Conservation (phyloP, 306 rosid genomes). For the Cercis canadensis region DNA sequence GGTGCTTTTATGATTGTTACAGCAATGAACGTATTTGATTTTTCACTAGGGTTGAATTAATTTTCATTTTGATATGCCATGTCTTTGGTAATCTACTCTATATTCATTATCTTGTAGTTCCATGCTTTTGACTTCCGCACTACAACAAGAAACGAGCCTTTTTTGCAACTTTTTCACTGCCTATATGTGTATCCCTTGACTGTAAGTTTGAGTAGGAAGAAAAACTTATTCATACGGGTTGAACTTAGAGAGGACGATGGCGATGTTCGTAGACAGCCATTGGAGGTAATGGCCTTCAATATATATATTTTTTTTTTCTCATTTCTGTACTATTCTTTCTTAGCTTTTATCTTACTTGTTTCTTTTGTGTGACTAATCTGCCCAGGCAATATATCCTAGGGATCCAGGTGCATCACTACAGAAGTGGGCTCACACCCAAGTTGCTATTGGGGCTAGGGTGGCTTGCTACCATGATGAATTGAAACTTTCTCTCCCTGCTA, state of each 20-base stretch:
- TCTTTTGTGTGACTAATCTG: conserved; percentile 42
- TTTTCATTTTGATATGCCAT: conserved; percentile 34
- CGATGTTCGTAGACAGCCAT: conserved; percentile 85
- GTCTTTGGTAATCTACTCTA: conserved; percentile 33
- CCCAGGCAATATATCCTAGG: conserved; percentile 84
- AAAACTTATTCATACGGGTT: conserved; percentile 84
- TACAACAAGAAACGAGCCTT: conserved; percentile 94
- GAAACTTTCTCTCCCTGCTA: conserved; percentile 95
- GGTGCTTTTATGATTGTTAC: background rate
- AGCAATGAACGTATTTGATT: too few species aligned
- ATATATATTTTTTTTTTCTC: background rate
- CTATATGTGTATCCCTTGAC: conserved; percentile 92
- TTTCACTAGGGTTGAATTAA: conserved; percentile 17
- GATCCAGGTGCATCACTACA: conserved; percentile 72
- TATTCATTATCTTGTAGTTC: conserved; percentile 69
- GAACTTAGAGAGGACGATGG: conserved; percentile 94
- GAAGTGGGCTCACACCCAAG: conserved; percentile 90
- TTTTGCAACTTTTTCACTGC: conserved; percentile 97
- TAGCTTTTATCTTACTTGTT: conserved; percentile 29
- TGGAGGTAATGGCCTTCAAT: conserved; percentile 66
- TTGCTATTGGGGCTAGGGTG: conserved; percentile 82
- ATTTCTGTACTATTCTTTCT: conserved; percentile 3
- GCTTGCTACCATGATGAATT: conserved; percentile 88
- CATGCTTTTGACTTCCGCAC: conserved; percentile 99
- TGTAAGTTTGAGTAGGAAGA: conserved; percentile 95